A percentile compares a stretch with the other conserved stretches of the same genome.
Evolutionary conservation across 495 filamentous ascomycete species (phyloP).

Genomic region (Entonaema liquescens): DNA sequence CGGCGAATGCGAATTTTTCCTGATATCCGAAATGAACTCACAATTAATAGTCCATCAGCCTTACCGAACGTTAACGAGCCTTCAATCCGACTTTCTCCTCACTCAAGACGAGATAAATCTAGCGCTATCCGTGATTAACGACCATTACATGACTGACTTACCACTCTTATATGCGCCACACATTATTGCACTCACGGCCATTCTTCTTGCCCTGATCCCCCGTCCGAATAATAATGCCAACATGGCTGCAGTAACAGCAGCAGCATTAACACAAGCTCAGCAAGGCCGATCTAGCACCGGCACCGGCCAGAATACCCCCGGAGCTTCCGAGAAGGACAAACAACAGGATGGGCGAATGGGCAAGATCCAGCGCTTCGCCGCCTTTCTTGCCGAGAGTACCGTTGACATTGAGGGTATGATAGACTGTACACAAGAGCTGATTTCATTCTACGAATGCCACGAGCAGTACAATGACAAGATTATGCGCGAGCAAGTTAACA

Average conservation of each 20-base stretch:
- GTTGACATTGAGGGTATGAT: conserved; percentile 92
- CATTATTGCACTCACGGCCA: conserved; percentile 87
- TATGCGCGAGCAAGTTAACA: conserved; percentile 69
- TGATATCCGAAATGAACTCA: conserved; percentile 94
- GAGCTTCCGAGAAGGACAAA: conserved; percentile 32
- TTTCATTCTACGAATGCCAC: conserved; percentile 92
- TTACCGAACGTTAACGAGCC: conserved; percentile 84
- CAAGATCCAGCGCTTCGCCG: conserved; percentile 77
- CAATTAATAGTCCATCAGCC: conserved; percentile 96
- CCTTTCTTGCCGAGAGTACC: conserved; percentile 91
- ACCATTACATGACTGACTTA: conserved; percentile 94
- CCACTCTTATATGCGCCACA: conserved; percentile 90
- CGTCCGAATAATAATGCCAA: conserved; percentile 57
- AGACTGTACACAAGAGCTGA: conserved; percentile 93
- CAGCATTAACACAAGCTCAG: conserved; percentile 51
- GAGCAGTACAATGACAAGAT: conserved; percentile 88
- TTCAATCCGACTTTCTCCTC: conserved; percentile 74
- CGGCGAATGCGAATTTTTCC: conserved; percentile 94
- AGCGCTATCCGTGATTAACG: conserved; percentile 91
- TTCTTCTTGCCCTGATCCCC: conserved; percentile 85
- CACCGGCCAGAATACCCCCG: conserved; percentile 33
- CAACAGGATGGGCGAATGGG: conserved; percentile 53
- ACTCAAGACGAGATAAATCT: conserved; percentile 79
- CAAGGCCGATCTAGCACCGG: conserved; percentile 46
- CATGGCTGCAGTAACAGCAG: conserved; percentile 53